These are phyloP conservation scores for Eremochloa ophiuroides DNA, from an alignment of 176 grass and related monocot species.

Conservation along the genomic window DNA sequence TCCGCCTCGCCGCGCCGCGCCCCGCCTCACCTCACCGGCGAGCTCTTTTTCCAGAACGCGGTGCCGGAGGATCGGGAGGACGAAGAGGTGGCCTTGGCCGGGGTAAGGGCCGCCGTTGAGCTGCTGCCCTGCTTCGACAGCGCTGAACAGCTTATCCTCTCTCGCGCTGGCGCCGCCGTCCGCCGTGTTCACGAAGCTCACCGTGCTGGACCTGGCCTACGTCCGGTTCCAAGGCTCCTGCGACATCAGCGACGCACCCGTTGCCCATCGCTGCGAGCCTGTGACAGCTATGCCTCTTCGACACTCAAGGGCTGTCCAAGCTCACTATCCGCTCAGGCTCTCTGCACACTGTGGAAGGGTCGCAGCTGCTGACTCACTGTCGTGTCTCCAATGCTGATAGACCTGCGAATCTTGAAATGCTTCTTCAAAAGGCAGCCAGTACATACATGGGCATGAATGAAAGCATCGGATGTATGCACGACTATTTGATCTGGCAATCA, in stretches of 20 bases:
- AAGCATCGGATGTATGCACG: no score
- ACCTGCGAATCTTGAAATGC: no score
- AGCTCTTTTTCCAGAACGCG: neutral
- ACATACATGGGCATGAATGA: no score
- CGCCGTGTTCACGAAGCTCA: neutral
- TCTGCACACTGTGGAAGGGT: neutral
- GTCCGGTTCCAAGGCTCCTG: neutral
- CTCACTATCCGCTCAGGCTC: neutral
- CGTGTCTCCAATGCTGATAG: no score
- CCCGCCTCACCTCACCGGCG: neutral
- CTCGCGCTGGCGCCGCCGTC: neutral
- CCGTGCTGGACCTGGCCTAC: neutral
- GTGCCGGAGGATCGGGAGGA: neutral
- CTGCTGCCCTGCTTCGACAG: neutral
- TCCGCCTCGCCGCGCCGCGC: neutral
- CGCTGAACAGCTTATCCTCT: neutral
- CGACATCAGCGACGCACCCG: neutral
- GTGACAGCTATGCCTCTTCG: accelerated
- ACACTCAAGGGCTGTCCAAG: neutral
- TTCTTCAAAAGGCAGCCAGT: no score
- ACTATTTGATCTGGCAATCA: no score
- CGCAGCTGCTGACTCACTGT: no score
- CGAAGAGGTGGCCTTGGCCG: neutral
- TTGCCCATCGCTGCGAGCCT: neutral
- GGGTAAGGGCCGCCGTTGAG: neutral